Percentiles rank a stretch among this genome's conserved stretches.
phyloP scores from a whole-genome alignment of 345 rosid genomes.

The Rhodamnia rubescens region DNA sequence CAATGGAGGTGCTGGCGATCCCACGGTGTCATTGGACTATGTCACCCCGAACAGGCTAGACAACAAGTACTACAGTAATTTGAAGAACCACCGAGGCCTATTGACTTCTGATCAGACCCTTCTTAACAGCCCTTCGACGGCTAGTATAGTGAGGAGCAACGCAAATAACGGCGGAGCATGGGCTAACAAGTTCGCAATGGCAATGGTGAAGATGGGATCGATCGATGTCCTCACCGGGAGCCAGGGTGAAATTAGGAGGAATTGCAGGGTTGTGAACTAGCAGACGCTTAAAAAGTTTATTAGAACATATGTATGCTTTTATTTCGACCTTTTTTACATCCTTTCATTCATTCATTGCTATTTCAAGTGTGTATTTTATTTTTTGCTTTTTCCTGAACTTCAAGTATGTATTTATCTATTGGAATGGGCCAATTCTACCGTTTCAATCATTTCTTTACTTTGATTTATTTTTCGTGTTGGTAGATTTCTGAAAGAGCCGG shows the following conservation, averaged over 20 bases:
- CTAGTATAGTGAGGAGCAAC: background rate
- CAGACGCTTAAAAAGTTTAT: background rate
- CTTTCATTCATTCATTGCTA: background rate
- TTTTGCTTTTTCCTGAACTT: background rate
- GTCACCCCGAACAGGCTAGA: background rate
- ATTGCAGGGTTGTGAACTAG: background rate
- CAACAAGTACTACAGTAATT: conserved; percentile 1
- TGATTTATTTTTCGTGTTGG: background rate
- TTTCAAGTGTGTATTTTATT: background rate
- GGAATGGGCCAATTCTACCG: background rate
- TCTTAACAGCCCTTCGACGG: background rate
- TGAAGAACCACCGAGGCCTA: background rate
- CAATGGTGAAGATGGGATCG: conserved; percentile 19
- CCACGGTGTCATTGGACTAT: background rate
- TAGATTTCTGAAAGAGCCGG: background rate
- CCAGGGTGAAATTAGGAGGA: conserved; percentile 11
- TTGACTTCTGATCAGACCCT: background rate
- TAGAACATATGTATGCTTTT: background rate
- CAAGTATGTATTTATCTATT: background rate
- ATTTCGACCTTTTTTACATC: background rate
- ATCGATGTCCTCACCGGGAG: conserved; percentile 9
- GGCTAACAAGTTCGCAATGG: conserved; percentile 1
- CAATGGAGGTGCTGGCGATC: background rate
- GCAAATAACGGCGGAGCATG: background rate
- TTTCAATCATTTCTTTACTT: background rate